Conservation (phyloP, 495 filamentous ascomycete genomes). For the Aspergillus coremiiformis region DNA sequence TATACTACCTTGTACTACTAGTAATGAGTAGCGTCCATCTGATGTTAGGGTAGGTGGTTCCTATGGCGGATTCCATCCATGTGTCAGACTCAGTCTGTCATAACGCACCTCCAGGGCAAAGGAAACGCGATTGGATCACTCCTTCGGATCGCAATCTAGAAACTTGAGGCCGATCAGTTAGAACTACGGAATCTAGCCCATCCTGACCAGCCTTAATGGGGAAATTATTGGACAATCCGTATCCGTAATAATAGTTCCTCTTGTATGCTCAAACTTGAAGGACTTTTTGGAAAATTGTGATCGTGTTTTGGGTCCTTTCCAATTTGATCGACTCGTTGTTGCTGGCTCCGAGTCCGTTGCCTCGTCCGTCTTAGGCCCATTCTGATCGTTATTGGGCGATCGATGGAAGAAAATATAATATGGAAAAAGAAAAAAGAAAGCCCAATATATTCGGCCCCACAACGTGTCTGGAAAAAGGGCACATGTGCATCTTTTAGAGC, state of each 20-base stretch:
- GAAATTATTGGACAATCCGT: not conserved
- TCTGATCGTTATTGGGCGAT: conserved; percentile 31
- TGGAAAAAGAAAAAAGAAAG: not conserved
- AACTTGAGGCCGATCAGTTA: not conserved
- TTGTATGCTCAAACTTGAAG: too few relatives aligned
- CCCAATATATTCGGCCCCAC: not conserved
- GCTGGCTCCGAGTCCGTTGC: too few relatives aligned
- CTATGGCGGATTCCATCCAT: not conserved
- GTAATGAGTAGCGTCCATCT: too few relatives aligned
- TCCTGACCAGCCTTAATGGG: not conserved
- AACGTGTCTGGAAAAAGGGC: not conserved
- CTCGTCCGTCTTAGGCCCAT: conserved; percentile 21
- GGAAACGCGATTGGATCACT: not conserved
- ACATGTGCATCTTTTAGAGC: too few relatives aligned
- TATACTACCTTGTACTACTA: too few relatives aligned
- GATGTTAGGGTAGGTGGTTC: too few relatives aligned
- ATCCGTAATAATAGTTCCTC: too few relatives aligned
- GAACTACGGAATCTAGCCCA: not conserved
- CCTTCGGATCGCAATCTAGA: not conserved
- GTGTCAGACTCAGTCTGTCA: not conserved
- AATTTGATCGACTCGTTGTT: too few relatives aligned
- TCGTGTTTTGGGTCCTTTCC: conserved; percentile 31
- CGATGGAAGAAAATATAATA: not conserved
- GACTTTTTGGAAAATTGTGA: conserved; percentile 23
- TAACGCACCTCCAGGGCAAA: not conserved